A percentile compares a stretch with the other conserved stretches of the same genome.
Evolutionary conservation across 805 yeast species (phyloP).

Genomic region (Candida multigemmis): DNA sequence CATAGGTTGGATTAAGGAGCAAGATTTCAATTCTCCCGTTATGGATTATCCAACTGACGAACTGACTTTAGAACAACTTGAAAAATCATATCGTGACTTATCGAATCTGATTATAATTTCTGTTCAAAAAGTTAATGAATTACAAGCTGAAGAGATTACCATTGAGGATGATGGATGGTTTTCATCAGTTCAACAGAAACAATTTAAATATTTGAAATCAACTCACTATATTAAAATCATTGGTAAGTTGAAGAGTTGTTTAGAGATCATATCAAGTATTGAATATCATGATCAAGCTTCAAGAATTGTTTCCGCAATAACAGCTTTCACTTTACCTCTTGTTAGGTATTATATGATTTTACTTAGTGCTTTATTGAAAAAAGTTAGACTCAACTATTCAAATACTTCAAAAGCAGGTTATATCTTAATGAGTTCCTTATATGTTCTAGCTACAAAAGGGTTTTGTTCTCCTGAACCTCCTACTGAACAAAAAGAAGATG

Average conservation of each 20-base stretch:
- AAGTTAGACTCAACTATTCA: constrained; percentile 39
- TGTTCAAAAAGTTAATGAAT: constrained; percentile 49
- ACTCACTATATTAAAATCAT: constrained; percentile 31
- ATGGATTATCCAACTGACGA: constrained; percentile 14
- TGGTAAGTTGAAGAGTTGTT: constrained; percentile 21
- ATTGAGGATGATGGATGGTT: constrained; percentile 65
- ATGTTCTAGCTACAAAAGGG: constrained; percentile 64
- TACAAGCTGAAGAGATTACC: constrained; percentile 20
- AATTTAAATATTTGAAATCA: constrained; percentile 31
- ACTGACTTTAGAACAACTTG: constrained; percentile 28
- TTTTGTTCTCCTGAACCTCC: constrained; percentile 90
- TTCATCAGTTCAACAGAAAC: constrained; percentile 34
- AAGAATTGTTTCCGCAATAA: constrained; percentile 33
- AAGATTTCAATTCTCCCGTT: constrained; percentile 9
- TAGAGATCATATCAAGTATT: constrained; percentile 21
- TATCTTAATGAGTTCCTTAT: constrained; percentile 45
- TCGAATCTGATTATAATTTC: constrained; percentile 55
- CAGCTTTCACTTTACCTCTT: constrained; percentile 54
- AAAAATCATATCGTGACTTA: constrained; percentile 38
- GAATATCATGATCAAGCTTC: constrained; percentile 32
- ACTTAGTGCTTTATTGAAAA: constrained; percentile 31
- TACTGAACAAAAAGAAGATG: constrained; percentile 48
- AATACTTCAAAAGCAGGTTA: constrained; percentile 54
- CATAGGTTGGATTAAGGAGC: constrained; percentile 33
- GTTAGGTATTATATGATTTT: constrained; percentile 50